Base-by-base conservation (phyloP, 495 filamentous ascomycete species). In the Podospora appendiculata region DNA sequence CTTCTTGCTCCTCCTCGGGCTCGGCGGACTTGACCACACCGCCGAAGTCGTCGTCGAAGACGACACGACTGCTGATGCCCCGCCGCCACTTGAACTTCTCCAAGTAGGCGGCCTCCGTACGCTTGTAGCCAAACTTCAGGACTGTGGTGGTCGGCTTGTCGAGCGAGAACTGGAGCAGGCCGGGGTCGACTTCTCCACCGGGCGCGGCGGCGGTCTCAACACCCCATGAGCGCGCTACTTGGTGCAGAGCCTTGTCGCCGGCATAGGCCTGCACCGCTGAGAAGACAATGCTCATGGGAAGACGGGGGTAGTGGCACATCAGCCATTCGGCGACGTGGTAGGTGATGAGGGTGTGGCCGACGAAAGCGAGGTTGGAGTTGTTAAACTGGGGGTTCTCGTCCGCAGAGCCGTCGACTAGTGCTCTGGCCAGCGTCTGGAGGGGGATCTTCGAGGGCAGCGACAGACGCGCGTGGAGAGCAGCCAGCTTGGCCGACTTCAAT, bases 391-490 rank as follows among this genome's bases (percentile, higher is more conserved):
- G 73, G 68, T 90, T 76, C 0, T 76, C 62, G 65, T 97, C 90
- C 16, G 92, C 90, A 14, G 90, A 86, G 33, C 78, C 71, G 70
- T 96, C 86, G 60, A 97, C 81, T 46, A 98, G 81, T 45, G 88
- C 80, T 39, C 93, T 83, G 50, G 89, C 90, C 48, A 98, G 83
- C 1, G 86, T 89, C 66, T 95, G 78, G 34, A 95, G 71, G 8
- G 93, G 94, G 57, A 96, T 77, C 67, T 83, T 85, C 35, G 80
- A 75, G 33, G 91, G 84, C 53, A 98, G 84, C 48, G 82, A 82
- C 45, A 98, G 85, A 62, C 93, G 90, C 62, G 90, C 86, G 70
- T 96, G 91, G 34, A 98, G 83, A 51, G 93, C 90, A 56, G 91
- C 83, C 62, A 98, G 87, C 74, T 96, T 96, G 51, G 92, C 84